Base-by-base conservation (phyloP, 2,329 filamentous ascomycete species). In the Epichloe hybrida region DNA sequence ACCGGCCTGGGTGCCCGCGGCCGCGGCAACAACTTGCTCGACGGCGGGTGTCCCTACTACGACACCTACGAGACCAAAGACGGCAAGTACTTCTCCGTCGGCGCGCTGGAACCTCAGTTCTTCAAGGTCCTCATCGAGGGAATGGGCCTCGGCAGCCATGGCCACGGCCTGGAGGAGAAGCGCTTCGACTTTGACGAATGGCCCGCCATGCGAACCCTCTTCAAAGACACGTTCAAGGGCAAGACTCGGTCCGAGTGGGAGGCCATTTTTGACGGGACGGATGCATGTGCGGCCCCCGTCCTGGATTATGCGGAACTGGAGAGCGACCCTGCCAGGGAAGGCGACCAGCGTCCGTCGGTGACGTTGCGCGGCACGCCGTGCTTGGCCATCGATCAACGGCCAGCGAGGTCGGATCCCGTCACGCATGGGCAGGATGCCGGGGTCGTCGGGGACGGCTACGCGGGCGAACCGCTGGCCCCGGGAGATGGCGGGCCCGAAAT, bases 201-300 rank as follows among this genome's bases (percentile, higher is more conserved):
- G 90, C 76, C 79, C 0, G 76, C 72, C 45, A 72, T 96, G 58
- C 74, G 75, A 48, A 61, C 67, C 1, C 63, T 80, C 3, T 84
- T 95, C 57, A 75, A 74, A 3, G 63, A 62, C 3, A 72, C 70
- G 0, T 96, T 97, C 66, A 79, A 74, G 63, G 66, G 70, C 43
- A 88, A 81, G 69, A 84, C 84, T 4, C 75, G 90, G 36, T 62
- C 67, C 0, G 84, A 95, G 64, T 97, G 91, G 91, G 91, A 95
- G 67, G 63, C 54, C 3, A 71, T 95, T 5, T 97, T 96, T 63
- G 87, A 95, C 63, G 87, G 86, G 12, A 93, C 86, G 0, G 91
- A 97, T 68, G 91, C 91, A 1, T 97, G 91, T 65, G 88, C 85
- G 55, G 88, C 87, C n/a, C n/a, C 91, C 0, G 86, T 97, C 1